Base-by-base conservation (phyloP, 2,329 filamentous ascomycete species). In the Emergomyces pasteurianus region DNA sequence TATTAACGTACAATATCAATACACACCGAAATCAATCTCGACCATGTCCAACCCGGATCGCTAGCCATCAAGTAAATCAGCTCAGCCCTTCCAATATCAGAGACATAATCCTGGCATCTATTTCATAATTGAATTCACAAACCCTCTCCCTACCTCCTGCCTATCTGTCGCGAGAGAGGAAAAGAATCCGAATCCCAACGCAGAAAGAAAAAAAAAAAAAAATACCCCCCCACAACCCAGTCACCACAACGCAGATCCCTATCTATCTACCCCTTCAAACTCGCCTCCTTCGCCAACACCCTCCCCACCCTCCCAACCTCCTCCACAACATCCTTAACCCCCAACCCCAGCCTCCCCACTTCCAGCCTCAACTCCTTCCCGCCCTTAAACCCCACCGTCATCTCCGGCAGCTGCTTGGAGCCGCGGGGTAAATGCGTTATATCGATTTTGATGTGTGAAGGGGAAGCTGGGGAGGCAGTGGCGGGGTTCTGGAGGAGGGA, bases 271-370 rank as follows among this genome's bases (percentile, higher is more conserved):
- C 77, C 81, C 67, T 79, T 76, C 72, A 97, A 77, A 71, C 95
- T 92, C 68, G 91, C 89, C 75, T 90, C 85, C 73, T 95, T 87
- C 69, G 90, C 86, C 70, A 97, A 76, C 67, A 81, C 79, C 66
- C 94, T 83, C 58, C 91, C 96, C 77, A 97, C 90, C 69, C 94
- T 82, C 73, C 96, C 89, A 52, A 96, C 86, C 75, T 97, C 91
- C 73, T 91, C 89, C 61, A 92, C 81, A 23, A 97, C 83, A 69
- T 91, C 88, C 72, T 89, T 89, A 71, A 97, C 92, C 67, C 86
- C 88, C 76, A 92, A 79, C 71, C 86, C 87, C 68, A 89, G 80
- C 74, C 87, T 88, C 67, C 89, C 86, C 66, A 90, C 82, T 71
- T 96, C 86, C 46, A 97, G 82, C 40, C 85, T 84, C 78, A 97